Percentiles rank a stretch among this genome's conserved stretches.
phyloP scores from a whole-genome alignment of 108 stramenopile species.

The Halocafeteria seosinensis region DNA sequence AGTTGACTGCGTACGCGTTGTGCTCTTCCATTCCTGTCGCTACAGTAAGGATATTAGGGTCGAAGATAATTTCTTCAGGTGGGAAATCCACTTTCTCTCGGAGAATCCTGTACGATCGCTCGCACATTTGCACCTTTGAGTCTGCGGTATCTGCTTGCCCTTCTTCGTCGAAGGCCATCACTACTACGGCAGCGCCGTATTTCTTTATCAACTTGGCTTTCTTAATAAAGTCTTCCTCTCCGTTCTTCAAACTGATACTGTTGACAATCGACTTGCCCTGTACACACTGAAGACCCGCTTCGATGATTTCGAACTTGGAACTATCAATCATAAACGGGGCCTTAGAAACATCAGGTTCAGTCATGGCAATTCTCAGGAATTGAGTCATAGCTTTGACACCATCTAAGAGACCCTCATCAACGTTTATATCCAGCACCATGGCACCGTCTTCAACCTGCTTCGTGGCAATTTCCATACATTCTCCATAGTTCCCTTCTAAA shows the following conservation, averaged over 20 bases:
- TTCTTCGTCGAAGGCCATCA: conserved; percentile 98
- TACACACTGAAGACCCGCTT: conserved; percentile 82
- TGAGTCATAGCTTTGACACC: conserved; percentile 92
- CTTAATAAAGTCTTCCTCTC: conserved; percentile 84
- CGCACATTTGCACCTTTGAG: conserved; percentile 95
- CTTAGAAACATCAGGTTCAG: conserved; percentile 83
- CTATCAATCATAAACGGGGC: conserved; percentile 96
- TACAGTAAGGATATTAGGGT: conserved; percentile 93
- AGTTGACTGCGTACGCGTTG: conserved; percentile 89
- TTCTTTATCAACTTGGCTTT: conserved; percentile 80
- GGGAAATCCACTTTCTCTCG: conserved; percentile 76
- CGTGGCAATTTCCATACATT: conserved; percentile 94
- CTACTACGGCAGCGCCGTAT: conserved; percentile 91
- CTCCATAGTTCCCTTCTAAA: conserved; percentile 75
- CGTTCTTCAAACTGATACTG: conserved; percentile 91
- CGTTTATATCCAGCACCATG: conserved; percentile 93
- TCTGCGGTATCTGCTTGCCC: conserved; percentile 87
- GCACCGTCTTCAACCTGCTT: conserved; percentile 93
- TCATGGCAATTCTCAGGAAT: conserved; percentile 94
- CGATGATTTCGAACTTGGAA: conserved; percentile 92
- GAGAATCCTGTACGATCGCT: conserved; percentile 93
- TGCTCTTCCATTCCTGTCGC: conserved; percentile 94
- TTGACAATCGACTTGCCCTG: conserved; percentile 93
- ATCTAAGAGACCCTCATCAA: conserved; percentile 93
- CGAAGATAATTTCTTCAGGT: conserved; percentile 97